Evolutionary conservation across 495 filamentous ascomycete genomes (phyloP), one percentile per base, ranked within the genome.

Genomic region (Penicillium malachiteum): DNA sequence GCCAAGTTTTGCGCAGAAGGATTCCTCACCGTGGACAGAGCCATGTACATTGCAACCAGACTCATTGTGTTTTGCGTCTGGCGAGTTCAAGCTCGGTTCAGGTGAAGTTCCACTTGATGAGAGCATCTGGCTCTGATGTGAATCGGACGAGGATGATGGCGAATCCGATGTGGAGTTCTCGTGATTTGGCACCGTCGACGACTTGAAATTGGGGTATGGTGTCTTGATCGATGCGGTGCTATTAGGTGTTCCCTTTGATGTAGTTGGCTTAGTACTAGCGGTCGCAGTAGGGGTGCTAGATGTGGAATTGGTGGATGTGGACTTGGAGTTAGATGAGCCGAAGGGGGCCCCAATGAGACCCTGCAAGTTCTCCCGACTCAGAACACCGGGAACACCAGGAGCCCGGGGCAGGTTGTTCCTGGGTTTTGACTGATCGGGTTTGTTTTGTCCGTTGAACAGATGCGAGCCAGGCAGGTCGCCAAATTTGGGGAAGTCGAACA

Each of bases 401-500:
- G 71, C 63, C 41, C 59, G 59, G 45, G 55, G 45, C n/a, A 33
- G 10, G 7, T 14, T 40, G 10, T 39, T 16, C 32, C 58, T 68
- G 41, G 60, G 9, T 41, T 71, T 72, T 47, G 66, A 61, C 45
- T 71, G 67, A n/a, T 68, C 67, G 5, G 62, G 60, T 54, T 75
- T 73, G 39, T 62, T 59, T 16, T 67, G 65, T 32, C 75, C 70
- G 54, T 81, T 84, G 59, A 84, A 71, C 18, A 81, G 72, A 34
- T 83, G 78, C n/a, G 83, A 77, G 11, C 83, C 86, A 1, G 90
- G 88, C 18, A 92, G 76, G 55, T 82, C 80, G 38, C 94, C 94
- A 68, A 97, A 96, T 69, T 87, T 90, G 52, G 94, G 94, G 64
- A 97, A 97, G 57, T 96, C 92, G 59, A 96, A 97, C 62, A 91